Percentiles rank a stretch among this genome's conserved stretches.
Conservation (phyloP, 768 basidiomycete genomes). For the Suillus luteus region DNA sequence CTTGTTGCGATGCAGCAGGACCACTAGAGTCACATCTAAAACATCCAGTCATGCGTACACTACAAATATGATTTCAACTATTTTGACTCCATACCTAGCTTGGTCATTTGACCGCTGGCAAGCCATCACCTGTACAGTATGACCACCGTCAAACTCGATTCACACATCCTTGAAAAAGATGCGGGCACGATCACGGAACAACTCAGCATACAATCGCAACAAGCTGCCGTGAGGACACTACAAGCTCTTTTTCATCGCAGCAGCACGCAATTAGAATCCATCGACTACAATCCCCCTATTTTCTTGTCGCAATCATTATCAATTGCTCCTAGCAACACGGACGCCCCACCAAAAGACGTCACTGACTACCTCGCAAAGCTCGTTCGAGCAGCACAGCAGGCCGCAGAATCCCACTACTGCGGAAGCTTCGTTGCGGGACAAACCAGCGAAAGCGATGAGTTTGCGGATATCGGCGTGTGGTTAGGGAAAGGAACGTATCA, state of each 20-base stretch:
- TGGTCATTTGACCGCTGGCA: not conserved
- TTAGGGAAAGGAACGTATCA: conserved; percentile 45
- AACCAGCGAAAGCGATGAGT: conserved; percentile 59
- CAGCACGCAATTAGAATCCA: not conserved
- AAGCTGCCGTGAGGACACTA: not conserved
- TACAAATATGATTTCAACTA: not conserved
- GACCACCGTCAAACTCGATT: not conserved
- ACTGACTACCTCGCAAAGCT: conserved; percentile 30
- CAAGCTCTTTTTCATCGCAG: not conserved
- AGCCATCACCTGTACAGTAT: not conserved
- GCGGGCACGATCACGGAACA: not conserved
- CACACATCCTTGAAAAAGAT: not conserved
- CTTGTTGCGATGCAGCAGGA: not conserved
- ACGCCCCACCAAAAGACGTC: conserved; percentile 11
- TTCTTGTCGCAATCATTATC: conserved; percentile 12
- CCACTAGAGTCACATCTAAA: not conserved
- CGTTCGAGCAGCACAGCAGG: conserved; percentile 39
- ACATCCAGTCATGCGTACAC: not conserved
- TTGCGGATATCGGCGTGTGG: conserved; percentile 54
- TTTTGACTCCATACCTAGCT: not conserved
- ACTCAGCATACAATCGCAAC: not conserved
- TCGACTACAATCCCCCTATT: conserved; percentile 14
- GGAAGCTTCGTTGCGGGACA: conserved; percentile 57
- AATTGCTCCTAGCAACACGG: conserved; percentile 1
- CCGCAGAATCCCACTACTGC: conserved; percentile 43